Conservation (phyloP, 2,329 filamentous ascomycete species). For the Aureobasidium sp. region DNA sequence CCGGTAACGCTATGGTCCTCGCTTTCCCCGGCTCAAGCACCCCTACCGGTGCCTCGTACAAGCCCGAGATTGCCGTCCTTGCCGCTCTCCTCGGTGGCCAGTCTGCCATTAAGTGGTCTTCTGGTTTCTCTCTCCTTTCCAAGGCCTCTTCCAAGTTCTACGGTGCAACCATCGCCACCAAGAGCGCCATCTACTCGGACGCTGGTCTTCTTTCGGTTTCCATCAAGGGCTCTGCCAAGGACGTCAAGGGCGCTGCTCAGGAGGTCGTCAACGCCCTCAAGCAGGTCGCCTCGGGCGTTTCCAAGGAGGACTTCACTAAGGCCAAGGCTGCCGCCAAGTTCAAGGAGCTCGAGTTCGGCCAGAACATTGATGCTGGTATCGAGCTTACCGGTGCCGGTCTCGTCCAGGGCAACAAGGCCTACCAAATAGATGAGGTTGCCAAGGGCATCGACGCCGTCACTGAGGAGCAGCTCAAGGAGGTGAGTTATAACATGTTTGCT, state of each 20-base stretch:
- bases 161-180: conserved; percentile 60
- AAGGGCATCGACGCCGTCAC: conserved; percentile 74
- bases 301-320: conserved; percentile 82
- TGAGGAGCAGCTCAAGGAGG: conserved; percentile 74
- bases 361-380: conserved; percentile 68
- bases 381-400: conserved; percentile 78
- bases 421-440: conserved; percentile 72
- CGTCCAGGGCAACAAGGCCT: conserved; percentile 70
- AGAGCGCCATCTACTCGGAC: conserved; percentile 83
- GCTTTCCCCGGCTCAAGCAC: conserved; percentile 87
- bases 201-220: conserved; percentile 82
- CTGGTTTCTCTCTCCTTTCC: conserved; percentile 83
- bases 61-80: conserved; percentile 83
- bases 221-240: conserved; percentile 63
- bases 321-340: conserved; percentile 91
- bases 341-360: conserved; percentile 71
- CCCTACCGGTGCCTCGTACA: conserved; percentile 62
- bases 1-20: conserved; percentile 76
- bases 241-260: conserved; percentile 65
- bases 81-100: conserved; percentile 82
- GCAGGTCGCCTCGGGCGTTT: conserved; percentile 61
- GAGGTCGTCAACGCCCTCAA: conserved; percentile 75
- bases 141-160: conserved; percentile 63
- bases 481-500: conserved; percentile 38
- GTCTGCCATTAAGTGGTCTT: conserved; percentile 88